These are phyloP conservation scores for Vigna radiata DNA, from an alignment of 306 rosid species.

Conservation along the genomic window DNA sequence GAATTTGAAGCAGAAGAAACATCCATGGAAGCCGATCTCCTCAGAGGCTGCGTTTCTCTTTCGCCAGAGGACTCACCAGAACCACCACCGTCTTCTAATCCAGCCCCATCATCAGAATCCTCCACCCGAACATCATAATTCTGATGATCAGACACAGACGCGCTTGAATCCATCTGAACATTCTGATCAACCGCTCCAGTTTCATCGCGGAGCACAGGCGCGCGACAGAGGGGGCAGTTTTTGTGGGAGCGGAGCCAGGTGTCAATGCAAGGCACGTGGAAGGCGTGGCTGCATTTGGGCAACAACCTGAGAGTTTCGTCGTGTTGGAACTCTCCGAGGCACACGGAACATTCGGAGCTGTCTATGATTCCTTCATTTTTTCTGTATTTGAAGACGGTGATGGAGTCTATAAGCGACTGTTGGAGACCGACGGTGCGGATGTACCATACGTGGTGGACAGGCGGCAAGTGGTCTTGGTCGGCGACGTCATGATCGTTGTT, in stretches of 20 bases:
- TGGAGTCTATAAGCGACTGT: conserved; percentile 71
- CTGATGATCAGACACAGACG: conserved; percentile 25
- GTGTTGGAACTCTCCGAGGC: conserved; percentile 73
- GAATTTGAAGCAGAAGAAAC: conserved; percentile 43
- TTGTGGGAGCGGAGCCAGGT: conserved; percentile 52
- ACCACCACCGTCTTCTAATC: conserved; percentile 36
- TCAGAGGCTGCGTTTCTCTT: conserved; percentile 41
- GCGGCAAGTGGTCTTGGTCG: conserved; percentile 40
- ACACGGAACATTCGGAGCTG: conserved; percentile 80
- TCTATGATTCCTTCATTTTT: conserved; percentile 69
- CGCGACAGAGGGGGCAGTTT: conserved; percentile 56
- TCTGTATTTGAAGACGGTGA: conserved; percentile 56
- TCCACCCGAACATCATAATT: conserved; percentile 40
- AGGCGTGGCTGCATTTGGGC: conserved; percentile 81
- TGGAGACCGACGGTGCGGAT: conserved; percentile 70
- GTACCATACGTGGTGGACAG: conserved; percentile 66
- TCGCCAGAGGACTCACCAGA: background rate
- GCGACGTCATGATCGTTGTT: conserved; percentile 32
- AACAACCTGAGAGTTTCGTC: conserved; percentile 69
- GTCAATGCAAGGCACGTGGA: conserved; percentile 54
- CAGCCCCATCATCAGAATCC: conserved; percentile 40
- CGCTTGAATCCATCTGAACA: background rate
- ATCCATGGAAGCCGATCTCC: conserved; percentile 60
- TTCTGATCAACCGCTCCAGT: conserved; percentile 28
- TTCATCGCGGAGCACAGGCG: conserved; percentile 48